Percentiles rank a stretch among this genome's conserved stretches.
These are phyloP conservation scores for Candida cerambycidarum DNA, from an alignment of 805 yeast genomes.

Conservation along the genomic window DNA sequence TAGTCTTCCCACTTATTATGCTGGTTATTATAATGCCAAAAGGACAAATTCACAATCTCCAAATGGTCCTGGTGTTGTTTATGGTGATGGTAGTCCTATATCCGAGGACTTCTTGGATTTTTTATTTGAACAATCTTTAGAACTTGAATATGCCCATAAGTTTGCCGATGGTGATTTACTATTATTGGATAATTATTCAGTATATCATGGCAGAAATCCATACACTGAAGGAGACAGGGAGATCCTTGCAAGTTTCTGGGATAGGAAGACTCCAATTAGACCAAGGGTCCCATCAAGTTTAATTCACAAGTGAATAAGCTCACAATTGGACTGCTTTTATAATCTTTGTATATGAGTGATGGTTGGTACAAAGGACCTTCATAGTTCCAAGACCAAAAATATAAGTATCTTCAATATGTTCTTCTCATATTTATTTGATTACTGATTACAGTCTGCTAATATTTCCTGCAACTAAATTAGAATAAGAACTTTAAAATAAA, in stretches of 20 bases:
- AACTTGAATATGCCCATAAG: background rate
- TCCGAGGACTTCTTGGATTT: background rate
- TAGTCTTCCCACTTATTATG: conserved; percentile 9
- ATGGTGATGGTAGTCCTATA: background rate
- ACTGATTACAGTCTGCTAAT: too few relatives aligned
- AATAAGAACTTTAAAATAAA: too few relatives aligned
- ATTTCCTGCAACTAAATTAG: too few relatives aligned
- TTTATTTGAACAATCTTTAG: background rate
- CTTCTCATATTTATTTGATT: too few relatives aligned
- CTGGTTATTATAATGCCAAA: background rate
- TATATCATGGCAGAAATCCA: background rate
- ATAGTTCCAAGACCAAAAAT: too few relatives aligned
- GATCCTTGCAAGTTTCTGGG: background rate
- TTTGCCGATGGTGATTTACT: background rate
- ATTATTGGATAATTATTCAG: background rate
- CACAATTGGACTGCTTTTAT: too few relatives aligned
- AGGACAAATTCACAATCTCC: background rate
- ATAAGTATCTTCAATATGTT: too few relatives aligned
- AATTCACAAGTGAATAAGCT: too few relatives aligned
- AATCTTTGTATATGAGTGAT: too few relatives aligned
- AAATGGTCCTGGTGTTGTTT: background rate
- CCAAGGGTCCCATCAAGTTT: background rate
- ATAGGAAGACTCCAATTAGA: background rate
- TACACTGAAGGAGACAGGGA: background rate
- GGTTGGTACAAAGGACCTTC: too few relatives aligned